Percentiles rank a stretch among this genome's conserved stretches.
phyloP scores from a whole-genome alignment of 768 basidiomycete genomes.

The Termitomyces sp. region DNA sequence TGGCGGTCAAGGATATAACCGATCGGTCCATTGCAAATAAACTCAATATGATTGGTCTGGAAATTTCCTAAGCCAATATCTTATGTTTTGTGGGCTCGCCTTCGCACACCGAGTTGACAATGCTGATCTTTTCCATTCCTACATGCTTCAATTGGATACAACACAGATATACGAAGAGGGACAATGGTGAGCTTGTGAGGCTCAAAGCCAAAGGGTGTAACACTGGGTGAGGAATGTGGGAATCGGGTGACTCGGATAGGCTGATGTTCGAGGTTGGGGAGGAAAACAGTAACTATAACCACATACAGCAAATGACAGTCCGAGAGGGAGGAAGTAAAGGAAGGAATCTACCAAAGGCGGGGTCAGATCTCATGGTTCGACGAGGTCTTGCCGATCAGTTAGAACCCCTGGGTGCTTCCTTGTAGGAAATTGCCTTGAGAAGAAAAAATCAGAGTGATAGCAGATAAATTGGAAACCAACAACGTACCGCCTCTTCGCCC shows the following conservation, averaged over 20 bases:
- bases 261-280: slow-evolving; percentile 17
- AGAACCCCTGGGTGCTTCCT: slow-evolving; percentile 79
- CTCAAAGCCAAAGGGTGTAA: slow-evolving; percentile 11
- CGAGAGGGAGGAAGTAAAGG: slow-evolving; percentile 11
- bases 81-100: not conserved
- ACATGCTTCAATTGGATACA: slow-evolving; percentile 21
- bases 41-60: not conserved
- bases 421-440: slow-evolving; percentile 69
- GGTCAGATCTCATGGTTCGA: not conserved
- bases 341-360: not conserved
- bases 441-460: not conserved
- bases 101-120: not conserved
- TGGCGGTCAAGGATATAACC: no score
- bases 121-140: slow-evolving; percentile 19
- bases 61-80: not conserved
- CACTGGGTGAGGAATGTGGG: slow-evolving; percentile 7
- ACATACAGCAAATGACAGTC: slow-evolving; percentile 11
- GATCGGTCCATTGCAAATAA: no score
- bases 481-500: slow-evolving; percentile 79
- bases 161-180: slow-evolving; percentile 17
- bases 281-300: slow-evolving; percentile 19
- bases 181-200: slow-evolving; percentile 11
- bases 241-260: slow-evolving; percentile 17
- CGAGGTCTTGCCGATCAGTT: slow-evolving; percentile 17
- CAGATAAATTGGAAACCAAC: not conserved